phyloP scores from a whole-genome alignment of 2,329 filamentous ascomycete genomes.

The Cladorrhinum sp. region DNA sequence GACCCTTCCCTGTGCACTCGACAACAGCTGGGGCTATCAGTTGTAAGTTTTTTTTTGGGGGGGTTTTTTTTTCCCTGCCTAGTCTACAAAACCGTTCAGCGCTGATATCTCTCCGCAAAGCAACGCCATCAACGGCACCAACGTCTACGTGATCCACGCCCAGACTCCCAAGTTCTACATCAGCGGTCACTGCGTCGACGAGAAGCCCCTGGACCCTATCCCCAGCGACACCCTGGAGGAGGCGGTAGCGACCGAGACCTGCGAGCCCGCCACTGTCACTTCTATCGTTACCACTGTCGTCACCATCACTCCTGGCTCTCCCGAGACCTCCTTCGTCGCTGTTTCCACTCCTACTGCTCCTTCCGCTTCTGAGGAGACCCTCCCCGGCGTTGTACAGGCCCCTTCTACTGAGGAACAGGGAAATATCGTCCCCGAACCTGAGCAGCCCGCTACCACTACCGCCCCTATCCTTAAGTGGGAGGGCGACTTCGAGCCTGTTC shows the following conservation, averaged over 20 bases:
- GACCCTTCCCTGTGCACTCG: conserved; percentile 37
- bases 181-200: conserved; percentile 30
- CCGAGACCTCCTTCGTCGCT: background rate
- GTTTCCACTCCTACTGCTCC: background rate
- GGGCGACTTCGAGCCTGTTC: conserved; percentile 12
- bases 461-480: conserved; percentile 11
- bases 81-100: no score
- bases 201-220: conserved; percentile 14
- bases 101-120: no score
- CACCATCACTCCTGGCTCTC: conserved; percentile 1
- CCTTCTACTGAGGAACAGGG: background rate
- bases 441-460: conserved; percentile 9
- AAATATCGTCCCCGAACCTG: background rate
- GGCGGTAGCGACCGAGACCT: conserved; percentile 17
- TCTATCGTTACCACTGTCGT: conserved; percentile 18
- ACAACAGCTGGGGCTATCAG: conserved; percentile 39
- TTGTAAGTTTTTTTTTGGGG: conserved; percentile 30
- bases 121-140: conserved; percentile 45
- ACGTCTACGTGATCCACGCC: conserved; percentile 43
- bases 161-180: conserved; percentile 41
- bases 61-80: no score
- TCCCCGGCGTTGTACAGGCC: background rate
- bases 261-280: conserved; percentile 26
- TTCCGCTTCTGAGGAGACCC: background rate
- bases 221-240: background rate